phyloP scores from a whole-genome alignment of 768 basidiomycete genomes.

The Trametes coccinea region DNA sequence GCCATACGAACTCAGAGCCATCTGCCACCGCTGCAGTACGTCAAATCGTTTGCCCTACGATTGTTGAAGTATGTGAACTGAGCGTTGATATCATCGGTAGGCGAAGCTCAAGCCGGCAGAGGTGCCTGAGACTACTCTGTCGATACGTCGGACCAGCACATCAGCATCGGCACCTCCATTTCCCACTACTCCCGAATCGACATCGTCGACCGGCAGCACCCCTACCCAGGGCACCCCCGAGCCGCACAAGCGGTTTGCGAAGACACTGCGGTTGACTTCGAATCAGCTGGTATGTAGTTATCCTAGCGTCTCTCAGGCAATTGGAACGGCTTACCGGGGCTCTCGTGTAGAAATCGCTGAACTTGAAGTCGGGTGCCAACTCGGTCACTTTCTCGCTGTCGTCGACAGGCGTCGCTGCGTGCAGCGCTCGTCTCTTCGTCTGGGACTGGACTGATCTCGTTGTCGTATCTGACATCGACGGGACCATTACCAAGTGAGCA shows the following conservation, averaged over 20 bases:
- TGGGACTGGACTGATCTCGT: constrained; percentile 93
- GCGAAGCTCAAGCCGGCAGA: constrained; percentile 5
- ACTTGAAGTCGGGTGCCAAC: constrained; percentile 86
- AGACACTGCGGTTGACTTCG: constrained; percentile 89
- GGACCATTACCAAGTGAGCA: constrained; percentile 94
- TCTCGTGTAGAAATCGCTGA: constrained; percentile 64
- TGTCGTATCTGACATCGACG: constrained; percentile 97
- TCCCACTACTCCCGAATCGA: constrained; percentile 3
- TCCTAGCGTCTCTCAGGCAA: too few relatives aligned
- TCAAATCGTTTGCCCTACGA: neutral
- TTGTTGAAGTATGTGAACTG: neutral
- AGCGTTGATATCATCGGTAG: neutral
- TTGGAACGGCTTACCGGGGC: too few relatives aligned
- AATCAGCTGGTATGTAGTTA: constrained; percentile 73
- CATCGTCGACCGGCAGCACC: neutral
- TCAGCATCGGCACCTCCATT: constrained; percentile 15
- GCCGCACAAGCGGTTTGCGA: constrained; percentile 67
- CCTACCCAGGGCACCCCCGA: constrained; percentile 5
- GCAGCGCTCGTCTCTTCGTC: constrained; percentile 90
- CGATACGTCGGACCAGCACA: constrained; percentile 5
- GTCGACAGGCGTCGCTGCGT: constrained; percentile 76
- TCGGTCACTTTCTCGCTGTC: constrained; percentile 92
- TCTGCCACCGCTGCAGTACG: constrained; percentile 1
- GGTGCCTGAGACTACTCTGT: neutral
- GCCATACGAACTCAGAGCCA: constrained; percentile 23